phyloP scores from a whole-genome alignment of 2,329 filamentous ascomycete species.

The Alternaria novae-zelandiae region DNA sequence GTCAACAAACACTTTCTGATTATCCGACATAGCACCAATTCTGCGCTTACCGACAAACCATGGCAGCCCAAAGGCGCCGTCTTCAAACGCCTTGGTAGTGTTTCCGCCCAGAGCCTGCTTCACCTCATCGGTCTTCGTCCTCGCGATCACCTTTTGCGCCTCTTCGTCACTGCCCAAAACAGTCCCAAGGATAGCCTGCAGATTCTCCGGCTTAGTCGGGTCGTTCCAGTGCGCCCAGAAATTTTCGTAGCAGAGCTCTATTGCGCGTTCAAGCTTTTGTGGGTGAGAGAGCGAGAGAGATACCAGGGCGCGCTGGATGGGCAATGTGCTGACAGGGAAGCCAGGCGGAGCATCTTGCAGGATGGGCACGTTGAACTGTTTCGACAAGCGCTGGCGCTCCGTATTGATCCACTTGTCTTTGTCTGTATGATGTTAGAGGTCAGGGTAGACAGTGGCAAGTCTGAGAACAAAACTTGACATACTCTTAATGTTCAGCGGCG shows the following conservation, averaged over 20 bases:
- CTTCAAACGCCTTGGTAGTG: slow-evolving; percentile 58
- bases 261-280: slow-evolving; percentile 47
- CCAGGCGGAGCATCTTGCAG: slow-evolving; percentile 51
- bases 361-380: slow-evolving; percentile 62
- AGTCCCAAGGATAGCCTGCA: slow-evolving; percentile 52
- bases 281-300: slow-evolving; percentile 55
- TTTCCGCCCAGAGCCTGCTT: slow-evolving; percentile 58
- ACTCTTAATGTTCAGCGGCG: slow-evolving; percentile 65
- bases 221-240: slow-evolving; percentile 60
- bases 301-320: slow-evolving; percentile 60
- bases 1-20: background rate
- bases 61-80: slow-evolving; percentile 66
- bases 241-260: slow-evolving; percentile 57
- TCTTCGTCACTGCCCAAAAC: slow-evolving; percentile 56
- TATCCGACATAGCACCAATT: background rate
- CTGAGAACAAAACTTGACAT: slow-evolving; percentile 14
- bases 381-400: slow-evolving; percentile 63
- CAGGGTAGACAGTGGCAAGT: background rate
- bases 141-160: slow-evolving; percentile 52
- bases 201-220: slow-evolving; percentile 54
- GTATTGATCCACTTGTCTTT: slow-evolving; percentile 64
- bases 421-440: slow-evolving; percentile 50
- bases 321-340: slow-evolving; percentile 62
- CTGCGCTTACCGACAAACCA: slow-evolving; percentile 57
- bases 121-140: slow-evolving; percentile 47